Percentiles rank a stretch among this genome's conserved stretches.
Conservation (phyloP, 179 eudicot species). For the Drosera spatulata region DNA sequence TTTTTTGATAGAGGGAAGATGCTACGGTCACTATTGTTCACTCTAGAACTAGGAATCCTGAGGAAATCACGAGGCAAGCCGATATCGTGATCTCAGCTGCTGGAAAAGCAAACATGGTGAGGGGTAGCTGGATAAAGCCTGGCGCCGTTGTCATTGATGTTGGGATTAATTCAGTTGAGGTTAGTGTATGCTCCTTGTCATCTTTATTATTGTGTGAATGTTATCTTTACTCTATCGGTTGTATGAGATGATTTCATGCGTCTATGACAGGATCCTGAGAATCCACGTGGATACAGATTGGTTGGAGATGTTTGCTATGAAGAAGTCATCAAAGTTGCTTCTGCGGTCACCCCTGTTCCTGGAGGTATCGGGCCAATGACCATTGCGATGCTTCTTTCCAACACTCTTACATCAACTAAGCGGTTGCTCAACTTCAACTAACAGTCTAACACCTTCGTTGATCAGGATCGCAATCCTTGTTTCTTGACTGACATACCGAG, state of each 20-base stretch:
- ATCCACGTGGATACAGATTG: constrained; percentile 59
- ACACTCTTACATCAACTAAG: constrained; percentile 74
- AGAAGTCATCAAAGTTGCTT: constrained; percentile 81
- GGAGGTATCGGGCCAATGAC: constrained; percentile 99
- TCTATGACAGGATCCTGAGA: constrained; percentile 39
- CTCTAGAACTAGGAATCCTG: constrained; percentile 74
- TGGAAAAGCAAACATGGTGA: constrained; percentile 84
- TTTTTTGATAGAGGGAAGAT: constrained; percentile 83
- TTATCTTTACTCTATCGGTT: not conserved
- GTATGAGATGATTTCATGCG: constrained; percentile 5
- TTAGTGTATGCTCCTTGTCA: constrained; percentile 10
- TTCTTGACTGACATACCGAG: no score
- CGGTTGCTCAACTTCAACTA: constrained; percentile 32
- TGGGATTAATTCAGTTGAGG: constrained; percentile 92
- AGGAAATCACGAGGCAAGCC: constrained; percentile 70
- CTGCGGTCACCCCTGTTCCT: constrained; percentile 95
- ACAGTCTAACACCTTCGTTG: no score
- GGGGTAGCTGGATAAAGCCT: constrained; percentile 87
- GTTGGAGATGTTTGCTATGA: constrained; percentile 96
- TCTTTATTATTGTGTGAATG: not conserved
- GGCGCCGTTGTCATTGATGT: constrained; percentile 91
- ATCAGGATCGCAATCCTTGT: no score
- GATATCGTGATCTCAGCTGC: constrained; percentile 80
- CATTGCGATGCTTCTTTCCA: constrained; percentile 92
- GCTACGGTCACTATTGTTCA: constrained; percentile 84